phyloP scores from a whole-genome alignment of 352 stramenopile species.

The Phytophthora hybrid region DNA sequence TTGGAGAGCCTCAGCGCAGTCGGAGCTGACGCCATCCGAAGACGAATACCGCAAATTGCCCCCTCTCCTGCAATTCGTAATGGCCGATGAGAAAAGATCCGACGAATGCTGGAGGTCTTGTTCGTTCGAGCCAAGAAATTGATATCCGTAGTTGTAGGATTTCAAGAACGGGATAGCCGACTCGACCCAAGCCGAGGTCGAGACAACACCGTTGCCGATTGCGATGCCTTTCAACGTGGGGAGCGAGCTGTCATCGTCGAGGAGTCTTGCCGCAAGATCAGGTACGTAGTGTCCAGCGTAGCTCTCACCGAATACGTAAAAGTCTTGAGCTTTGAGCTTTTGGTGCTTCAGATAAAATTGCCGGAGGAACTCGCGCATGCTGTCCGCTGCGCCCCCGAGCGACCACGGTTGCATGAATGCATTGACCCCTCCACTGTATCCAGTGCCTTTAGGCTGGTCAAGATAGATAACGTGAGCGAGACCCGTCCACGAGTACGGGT shows the following conservation, averaged over 20 bases:
- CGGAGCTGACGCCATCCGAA: neutral
- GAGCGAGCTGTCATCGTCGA: conserved; percentile 50
- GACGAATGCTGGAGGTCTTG: conserved; percentile 7
- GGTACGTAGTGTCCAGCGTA: conserved; percentile 97
- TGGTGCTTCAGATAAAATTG: conserved; percentile 61
- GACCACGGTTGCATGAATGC: conserved; percentile 48
- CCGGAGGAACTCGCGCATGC: conserved; percentile 64
- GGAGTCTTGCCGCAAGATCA: conserved; percentile 81
- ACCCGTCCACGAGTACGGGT: conserved; percentile 95
- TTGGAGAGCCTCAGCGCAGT: conserved; percentile 37
- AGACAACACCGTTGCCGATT: conserved; percentile 85
- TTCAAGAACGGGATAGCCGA: conserved; percentile 62
- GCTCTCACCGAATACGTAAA: conserved; percentile 96
- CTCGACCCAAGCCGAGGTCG: conserved; percentile 51
- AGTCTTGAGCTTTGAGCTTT: conserved; percentile 52
- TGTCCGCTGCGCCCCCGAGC: conserved; percentile 47
- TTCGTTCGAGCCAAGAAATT: conserved; percentile 44
- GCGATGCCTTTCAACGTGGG: conserved; percentile 81
- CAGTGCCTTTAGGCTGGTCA: conserved; percentile 93
- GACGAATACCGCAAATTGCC: conserved; percentile 7
- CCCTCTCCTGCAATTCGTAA: conserved; percentile 21
- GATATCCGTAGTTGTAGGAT: conserved; percentile 50
- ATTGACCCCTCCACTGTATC: conserved; percentile 52
- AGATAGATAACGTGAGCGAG: conserved; percentile 97
- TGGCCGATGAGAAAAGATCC: conserved; percentile 30